phyloP scores from a whole-genome alignment of 148 eudicot genomes.

The Rhododendron henanense region DNA sequence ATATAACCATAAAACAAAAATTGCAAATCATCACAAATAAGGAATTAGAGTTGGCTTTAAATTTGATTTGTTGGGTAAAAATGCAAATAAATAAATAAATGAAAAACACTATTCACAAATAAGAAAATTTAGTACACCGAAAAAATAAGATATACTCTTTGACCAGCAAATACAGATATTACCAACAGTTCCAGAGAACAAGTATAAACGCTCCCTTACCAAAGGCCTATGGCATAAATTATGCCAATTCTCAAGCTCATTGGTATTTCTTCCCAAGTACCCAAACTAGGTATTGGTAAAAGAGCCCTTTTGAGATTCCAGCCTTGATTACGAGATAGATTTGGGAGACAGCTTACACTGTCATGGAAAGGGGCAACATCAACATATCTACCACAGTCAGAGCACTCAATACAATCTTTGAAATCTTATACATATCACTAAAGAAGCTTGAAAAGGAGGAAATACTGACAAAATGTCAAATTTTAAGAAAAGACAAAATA shows the following conservation, averaged over 20 bases:
- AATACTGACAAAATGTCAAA: background rate
- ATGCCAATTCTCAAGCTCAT: slow-evolving; percentile 47
- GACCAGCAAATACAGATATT: background rate
- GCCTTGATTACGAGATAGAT: slow-evolving; percentile 34
- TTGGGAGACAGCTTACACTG: slow-evolving; percentile 29
- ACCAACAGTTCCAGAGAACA: slow-evolving; percentile 8
- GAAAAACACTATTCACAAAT: background rate
- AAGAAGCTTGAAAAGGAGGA: background rate
- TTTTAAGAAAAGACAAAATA: background rate
- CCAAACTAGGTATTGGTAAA: slow-evolving; percentile 15
- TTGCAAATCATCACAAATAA: background rate
- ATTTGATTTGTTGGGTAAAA: background rate
- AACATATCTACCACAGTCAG: background rate
- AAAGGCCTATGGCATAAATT: slow-evolving; percentile 43
- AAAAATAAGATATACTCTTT: background rate
- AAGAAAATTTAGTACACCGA: background rate
- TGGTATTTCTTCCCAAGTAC: slow-evolving; percentile 29
- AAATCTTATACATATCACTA: background rate
- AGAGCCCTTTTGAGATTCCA: slow-evolving; percentile 42
- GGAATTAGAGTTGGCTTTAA: background rate
- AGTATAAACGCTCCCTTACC: slow-evolving; percentile 35
- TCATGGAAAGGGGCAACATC: slow-evolving; percentile 5
- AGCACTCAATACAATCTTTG: background rate
- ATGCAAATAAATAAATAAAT: background rate
- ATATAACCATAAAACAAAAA: background rate